A percentile compares a stretch with the other conserved stretches of the same genome.
Conservation (phyloP, 345 rosid species). For the Syzygium oleosum region DNA sequence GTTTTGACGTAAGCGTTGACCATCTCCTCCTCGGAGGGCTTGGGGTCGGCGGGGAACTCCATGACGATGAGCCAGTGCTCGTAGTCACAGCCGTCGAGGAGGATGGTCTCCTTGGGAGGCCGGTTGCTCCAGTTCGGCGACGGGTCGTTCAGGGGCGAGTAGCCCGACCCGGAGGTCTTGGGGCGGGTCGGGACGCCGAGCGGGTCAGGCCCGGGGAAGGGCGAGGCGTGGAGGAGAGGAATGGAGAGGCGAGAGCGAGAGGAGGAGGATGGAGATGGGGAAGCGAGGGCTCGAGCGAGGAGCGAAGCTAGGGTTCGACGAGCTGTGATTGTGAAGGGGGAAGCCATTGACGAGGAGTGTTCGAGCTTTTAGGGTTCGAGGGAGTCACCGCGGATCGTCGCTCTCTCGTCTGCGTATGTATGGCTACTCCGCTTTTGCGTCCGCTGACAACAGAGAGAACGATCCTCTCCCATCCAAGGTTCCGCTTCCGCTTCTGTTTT, state of each 20-base stretch:
- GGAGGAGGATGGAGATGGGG: conserved; percentile 23
- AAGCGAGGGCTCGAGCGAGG: conserved; percentile 23
- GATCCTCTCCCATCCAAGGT: too few relatives aligned
- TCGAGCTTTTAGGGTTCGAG: too few relatives aligned
- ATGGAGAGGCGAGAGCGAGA: conserved; percentile 44
- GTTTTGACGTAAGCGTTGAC: conserved; percentile 73
- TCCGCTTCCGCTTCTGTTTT: too few relatives aligned
- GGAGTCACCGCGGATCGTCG: too few relatives aligned
- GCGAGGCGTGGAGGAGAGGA: conserved; percentile 21
- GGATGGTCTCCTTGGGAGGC: conserved; percentile 84
- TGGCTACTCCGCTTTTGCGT: too few relatives aligned
- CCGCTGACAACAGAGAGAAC: too few relatives aligned
- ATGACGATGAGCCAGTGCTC: conserved; percentile 94
- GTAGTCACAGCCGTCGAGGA: conserved; percentile 91
- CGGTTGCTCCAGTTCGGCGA: conserved; percentile 95
- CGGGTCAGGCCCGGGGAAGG: conserved; percentile 6
- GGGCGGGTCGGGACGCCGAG: conserved; percentile 29
- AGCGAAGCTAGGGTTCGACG: conserved; percentile 46
- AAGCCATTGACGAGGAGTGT: conserved; percentile 34
- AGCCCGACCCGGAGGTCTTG: conserved; percentile 66
- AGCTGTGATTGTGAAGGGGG: conserved; percentile 17
- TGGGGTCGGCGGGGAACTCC: conserved; percentile 78
- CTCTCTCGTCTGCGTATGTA: background rate
- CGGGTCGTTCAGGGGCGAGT: conserved; percentile 84
- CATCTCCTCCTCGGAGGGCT: conserved; percentile 85